Evolutionary conservation across 202 grass and related monocot genomes (phyloP).

Genomic region (Digitaria exilis): DNA sequence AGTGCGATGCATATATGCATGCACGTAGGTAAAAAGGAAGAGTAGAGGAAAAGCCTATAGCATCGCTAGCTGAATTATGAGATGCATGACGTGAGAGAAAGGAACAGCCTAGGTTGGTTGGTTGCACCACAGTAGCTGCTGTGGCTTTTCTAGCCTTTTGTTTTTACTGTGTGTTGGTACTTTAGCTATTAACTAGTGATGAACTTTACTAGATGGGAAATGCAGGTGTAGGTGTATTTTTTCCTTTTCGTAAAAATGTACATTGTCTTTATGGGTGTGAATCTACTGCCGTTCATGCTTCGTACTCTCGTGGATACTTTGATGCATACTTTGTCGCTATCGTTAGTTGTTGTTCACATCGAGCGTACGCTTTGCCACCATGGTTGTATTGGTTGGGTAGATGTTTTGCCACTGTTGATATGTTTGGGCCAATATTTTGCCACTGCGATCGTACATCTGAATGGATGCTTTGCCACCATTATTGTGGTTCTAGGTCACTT

Average conservation of each 20-base stretch:
- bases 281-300: no score
- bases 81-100: conserved; percentile 39
- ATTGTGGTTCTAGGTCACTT: no score
- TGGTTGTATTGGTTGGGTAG: no score
- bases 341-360: no score
- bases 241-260: conserved; percentile 16
- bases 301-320: no score
- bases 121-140: conserved; percentile 3
- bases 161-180: conserved; percentile 23
- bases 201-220: neutral
- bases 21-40: neutral
- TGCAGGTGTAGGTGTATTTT: neutral
- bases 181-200: neutral
- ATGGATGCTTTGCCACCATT: no score
- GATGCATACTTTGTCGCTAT: no score
- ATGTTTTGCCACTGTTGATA: no score
- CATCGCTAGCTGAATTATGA: conserved; percentile 35
- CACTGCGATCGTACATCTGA: no score
- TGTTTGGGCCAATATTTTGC: no score
- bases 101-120: neutral
- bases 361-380: no score
- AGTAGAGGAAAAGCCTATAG: neutral
- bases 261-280: neutral
- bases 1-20: neutral
- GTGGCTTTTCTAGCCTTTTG: conserved; percentile 24